These are phyloP conservation scores for Ascochyta fabae DNA, from an alignment of 2,329 filamentous ascomycete genomes.

Conservation along the genomic window DNA sequence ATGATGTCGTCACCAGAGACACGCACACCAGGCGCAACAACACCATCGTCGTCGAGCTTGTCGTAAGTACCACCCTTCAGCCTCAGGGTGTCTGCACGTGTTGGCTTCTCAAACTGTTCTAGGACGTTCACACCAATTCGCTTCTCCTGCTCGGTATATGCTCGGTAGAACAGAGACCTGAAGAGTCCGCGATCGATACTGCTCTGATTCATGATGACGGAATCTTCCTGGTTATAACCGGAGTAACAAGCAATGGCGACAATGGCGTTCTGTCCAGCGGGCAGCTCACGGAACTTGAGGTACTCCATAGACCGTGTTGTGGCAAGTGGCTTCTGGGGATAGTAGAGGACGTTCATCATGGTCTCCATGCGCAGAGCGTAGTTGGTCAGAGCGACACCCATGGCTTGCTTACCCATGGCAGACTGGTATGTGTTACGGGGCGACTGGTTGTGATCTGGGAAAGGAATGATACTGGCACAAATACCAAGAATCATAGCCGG, in stretches of 20 bases:
- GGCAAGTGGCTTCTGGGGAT: conserved; percentile 95
- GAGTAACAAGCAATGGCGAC: conserved; percentile 98
- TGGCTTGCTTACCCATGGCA: conserved; percentile 99
- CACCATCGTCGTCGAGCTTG: conserved; percentile 95
- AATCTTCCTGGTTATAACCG: conserved; percentile 99
- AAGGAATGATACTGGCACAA: conserved; percentile 98
- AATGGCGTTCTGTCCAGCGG: conserved; percentile 96
- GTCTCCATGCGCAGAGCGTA: conserved; percentile 98
- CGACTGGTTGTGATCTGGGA: conserved; percentile 99
- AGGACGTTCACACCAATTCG: conserved; percentile 91
- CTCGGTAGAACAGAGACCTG: conserved; percentile 96
- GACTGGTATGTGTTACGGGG: conserved; percentile 99
- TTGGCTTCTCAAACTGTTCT: conserved; percentile 95
- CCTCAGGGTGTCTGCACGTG: conserved; percentile 82
- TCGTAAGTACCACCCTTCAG: conserved; percentile 96
- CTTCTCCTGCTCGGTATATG: conserved; percentile 97
- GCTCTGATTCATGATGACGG: conserved; percentile 99
- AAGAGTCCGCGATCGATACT: conserved; percentile 97
- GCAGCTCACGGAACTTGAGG: conserved; percentile 95
- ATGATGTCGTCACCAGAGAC: conserved; percentile 98
- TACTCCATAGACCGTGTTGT: conserved; percentile 99
- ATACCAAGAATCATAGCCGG: conserved; percentile 99
- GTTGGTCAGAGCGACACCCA: conserved; percentile 98
- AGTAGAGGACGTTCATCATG: conserved; percentile 99
- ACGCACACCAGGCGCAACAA: conserved; percentile 90